Evolutionary conservation across 805 yeast genomes (phyloP).

Genomic region (Metschnikowia colocasiae): DNA sequence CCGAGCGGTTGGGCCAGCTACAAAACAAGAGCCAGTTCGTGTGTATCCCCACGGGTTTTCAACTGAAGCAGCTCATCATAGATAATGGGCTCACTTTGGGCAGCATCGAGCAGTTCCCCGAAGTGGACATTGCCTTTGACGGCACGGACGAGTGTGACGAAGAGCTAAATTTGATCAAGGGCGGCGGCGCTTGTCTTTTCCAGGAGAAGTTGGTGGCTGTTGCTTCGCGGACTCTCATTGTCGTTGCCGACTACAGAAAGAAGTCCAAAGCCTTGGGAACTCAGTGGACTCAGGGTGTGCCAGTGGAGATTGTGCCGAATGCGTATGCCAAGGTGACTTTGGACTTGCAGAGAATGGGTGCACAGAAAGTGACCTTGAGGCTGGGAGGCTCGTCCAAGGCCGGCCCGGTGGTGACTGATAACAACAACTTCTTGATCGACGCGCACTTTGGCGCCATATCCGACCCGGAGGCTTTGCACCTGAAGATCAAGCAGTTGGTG

Average conservation of each 20-base stretch:
- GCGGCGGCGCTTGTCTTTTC: constrained; percentile 97
- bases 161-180: constrained; percentile 81
- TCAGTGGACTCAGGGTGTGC: constrained; percentile 86
- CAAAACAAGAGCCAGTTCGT: constrained; percentile 51
- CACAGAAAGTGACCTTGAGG: constrained; percentile 61
- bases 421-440: constrained; percentile 88
- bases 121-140: constrained; percentile 89
- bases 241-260: constrained; percentile 92
- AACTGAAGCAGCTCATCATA: constrained; percentile 79
- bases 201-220: constrained; percentile 94
- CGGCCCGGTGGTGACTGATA: constrained; percentile 95
- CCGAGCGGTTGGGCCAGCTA: constrained; percentile 83
- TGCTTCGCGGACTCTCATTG: constrained; percentile 68
- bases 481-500: constrained; percentile 64
- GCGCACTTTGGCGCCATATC: constrained; percentile 83
- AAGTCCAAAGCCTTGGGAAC: constrained; percentile 70
- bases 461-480: constrained; percentile 51
- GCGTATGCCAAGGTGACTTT: constrained; percentile 73
- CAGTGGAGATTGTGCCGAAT: constrained; percentile 90
- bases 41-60: constrained; percentile 97
- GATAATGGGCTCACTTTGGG: constrained; percentile 78
- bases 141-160: constrained; percentile 97
- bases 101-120: constrained; percentile 76
- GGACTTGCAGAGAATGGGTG: constrained; percentile 64
- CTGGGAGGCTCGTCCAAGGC: constrained; percentile 91